Evolutionary conservation across 306 rosid genomes (phyloP).

Genomic region (Quercus dentata): DNA sequence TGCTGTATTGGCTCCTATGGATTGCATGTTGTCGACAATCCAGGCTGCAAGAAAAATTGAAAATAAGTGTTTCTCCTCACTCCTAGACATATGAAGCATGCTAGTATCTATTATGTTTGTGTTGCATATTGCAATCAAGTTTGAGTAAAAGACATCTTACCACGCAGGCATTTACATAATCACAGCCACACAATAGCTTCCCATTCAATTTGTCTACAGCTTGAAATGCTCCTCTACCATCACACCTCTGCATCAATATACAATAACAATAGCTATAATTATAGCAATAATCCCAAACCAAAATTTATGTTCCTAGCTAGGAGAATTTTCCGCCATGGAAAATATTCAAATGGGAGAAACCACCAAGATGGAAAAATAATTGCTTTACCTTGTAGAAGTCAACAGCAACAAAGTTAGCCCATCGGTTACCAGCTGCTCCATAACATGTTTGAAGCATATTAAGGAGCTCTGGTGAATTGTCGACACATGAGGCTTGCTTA

Average conservation of each 20-base stretch:
- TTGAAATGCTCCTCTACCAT: constrained; percentile 45
- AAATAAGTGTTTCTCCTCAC: no score
- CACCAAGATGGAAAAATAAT: background rate
- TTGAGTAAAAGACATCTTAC: constrained; percentile 4
- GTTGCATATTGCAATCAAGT: no score
- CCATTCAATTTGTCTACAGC: constrained; percentile 41
- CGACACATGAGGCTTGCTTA: constrained; percentile 16
- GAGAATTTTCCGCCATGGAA: no score
- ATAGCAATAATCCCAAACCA: background rate
- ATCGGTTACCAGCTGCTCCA: constrained; percentile 23
- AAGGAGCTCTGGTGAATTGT: constrained; percentile 29
- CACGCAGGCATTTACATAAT: constrained; percentile 30
- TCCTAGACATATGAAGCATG: background rate
- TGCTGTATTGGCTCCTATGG: no score
- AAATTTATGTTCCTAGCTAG: background rate
- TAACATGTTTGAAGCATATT: constrained; percentile 32
- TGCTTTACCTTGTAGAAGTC: constrained; percentile 38
- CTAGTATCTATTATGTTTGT: background rate
- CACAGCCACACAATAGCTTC: constrained; percentile 30
- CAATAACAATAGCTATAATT: no score
- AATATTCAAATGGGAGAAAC: background rate
- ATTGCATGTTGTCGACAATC: no score
- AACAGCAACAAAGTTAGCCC: constrained; percentile 48
- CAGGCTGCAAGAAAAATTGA: no score
- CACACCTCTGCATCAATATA: constrained; percentile 31